Evolutionary conservation across 164 flowering plant species (phyloP).

Genomic region (Cinnamomum micranthum): DNA sequence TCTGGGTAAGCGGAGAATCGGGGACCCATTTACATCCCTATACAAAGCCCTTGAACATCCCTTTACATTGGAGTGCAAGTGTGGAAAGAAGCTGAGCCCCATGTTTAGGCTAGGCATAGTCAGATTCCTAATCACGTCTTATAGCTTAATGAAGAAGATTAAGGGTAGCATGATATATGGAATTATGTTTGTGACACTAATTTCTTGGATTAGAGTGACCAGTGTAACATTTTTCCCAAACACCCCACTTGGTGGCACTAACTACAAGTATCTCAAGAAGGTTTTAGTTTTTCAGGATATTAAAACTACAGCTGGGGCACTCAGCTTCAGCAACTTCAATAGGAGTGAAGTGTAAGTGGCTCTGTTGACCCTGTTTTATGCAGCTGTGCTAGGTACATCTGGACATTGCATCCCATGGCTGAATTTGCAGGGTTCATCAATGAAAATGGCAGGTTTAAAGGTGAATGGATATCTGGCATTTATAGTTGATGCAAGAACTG

Average conservation of each 20-base stretch:
- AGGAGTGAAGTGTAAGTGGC: slow-evolving; percentile 64
- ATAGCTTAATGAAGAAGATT: slow-evolving; percentile 56
- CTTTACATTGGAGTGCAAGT: slow-evolving; percentile 44
- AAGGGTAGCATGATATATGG: slow-evolving; percentile 89
- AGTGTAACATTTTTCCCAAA: slow-evolving; percentile 61
- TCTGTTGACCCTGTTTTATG: slow-evolving; percentile 57
- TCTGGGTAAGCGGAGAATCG: too few relatives aligned
- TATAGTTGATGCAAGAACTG: slow-evolving; percentile 68
- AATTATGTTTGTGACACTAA: slow-evolving; percentile 56
- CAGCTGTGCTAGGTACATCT: slow-evolving; percentile 77
- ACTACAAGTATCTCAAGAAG: slow-evolving; percentile 57
- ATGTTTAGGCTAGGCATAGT: slow-evolving; percentile 69
- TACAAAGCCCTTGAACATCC: slow-evolving; percentile 29
- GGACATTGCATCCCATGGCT: slow-evolving; percentile 72
- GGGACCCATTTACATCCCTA: too few relatives aligned
- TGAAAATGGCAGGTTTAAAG: slow-evolving; percentile 63
- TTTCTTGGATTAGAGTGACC: slow-evolving; percentile 78
- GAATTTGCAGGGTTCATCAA: slow-evolving; percentile 62
- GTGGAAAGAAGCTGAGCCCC: slow-evolving; percentile 61
- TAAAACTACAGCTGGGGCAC: slow-evolving; percentile 55
- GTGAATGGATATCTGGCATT: slow-evolving; percentile 69
- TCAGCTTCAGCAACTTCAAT: slow-evolving; percentile 58
- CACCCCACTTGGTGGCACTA: slow-evolving; percentile 53
- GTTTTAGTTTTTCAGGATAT: slow-evolving; percentile 68
- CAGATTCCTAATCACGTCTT: slow-evolving; percentile 60